Conservation (phyloP, 192 early-diverging fungal genomes). For the Gorgonomyces haynaldii region DNA sequence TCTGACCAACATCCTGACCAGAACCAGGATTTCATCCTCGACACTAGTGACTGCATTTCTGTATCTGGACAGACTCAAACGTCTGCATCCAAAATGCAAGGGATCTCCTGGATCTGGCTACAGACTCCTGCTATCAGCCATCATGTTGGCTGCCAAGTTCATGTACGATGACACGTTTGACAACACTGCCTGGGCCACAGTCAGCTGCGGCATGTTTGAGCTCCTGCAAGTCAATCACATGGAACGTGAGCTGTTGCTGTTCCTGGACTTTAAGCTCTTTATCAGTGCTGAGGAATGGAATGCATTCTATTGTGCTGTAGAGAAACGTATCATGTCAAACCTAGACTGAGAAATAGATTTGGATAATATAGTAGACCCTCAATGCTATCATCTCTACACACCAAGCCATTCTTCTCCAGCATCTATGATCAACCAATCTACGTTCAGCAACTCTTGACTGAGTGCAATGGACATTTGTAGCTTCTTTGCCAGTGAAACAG, state of each 20-base stretch:
- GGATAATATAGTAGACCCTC: not conserved
- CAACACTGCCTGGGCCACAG: constrained; percentile 50
- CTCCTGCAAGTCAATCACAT: constrained; percentile 52
- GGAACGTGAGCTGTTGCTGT: constrained; percentile 47
- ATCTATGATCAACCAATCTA: too few relatives aligned
- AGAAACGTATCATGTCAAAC: too few relatives aligned
- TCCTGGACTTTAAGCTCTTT: constrained; percentile 11
- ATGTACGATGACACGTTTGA: constrained; percentile 55
- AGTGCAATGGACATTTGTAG: too few relatives aligned
- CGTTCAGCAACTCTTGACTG: too few relatives aligned
- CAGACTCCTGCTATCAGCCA: constrained; percentile 41
- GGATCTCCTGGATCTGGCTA: constrained; percentile 41
- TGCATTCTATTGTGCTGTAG: too few relatives aligned
- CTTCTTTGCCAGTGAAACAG: too few relatives aligned
- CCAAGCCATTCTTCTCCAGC: not conserved
- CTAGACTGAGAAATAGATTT: not conserved
- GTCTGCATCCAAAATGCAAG: constrained; percentile 37
- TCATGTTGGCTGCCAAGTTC: constrained; percentile 47
- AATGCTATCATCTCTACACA: not conserved
- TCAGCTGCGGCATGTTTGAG: constrained; percentile 41
- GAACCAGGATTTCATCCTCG: constrained; percentile 1
- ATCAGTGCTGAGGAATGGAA: constrained; percentile 1
- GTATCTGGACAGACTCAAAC: constrained; percentile 40
- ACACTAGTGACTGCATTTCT: constrained; percentile 28
- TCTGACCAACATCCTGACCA: constrained; percentile 6